phyloP scores from a whole-genome alignment of 495 filamentous ascomycete species.

The Cudoniella acicularis region DNA sequence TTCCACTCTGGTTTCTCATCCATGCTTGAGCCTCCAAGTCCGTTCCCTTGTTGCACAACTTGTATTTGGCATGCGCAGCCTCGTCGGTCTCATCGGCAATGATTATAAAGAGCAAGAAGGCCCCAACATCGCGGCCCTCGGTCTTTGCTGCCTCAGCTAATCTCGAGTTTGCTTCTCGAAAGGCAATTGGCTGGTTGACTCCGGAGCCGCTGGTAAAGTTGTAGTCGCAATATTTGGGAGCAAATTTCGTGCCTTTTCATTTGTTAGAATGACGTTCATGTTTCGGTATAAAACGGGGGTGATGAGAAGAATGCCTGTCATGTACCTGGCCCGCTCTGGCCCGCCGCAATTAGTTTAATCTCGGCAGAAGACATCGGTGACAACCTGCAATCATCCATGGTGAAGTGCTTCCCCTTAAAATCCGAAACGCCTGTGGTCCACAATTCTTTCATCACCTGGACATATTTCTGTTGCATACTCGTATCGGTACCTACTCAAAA shows the following conservation, averaged over 20 bases:
- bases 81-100: slow-evolving; percentile 32
- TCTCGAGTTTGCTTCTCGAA: slow-evolving; percentile 18
- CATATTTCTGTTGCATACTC: slow-evolving; percentile 34
- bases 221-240: slow-evolving; percentile 27
- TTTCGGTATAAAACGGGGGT: too few relatives aligned
- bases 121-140: slow-evolving; percentile 27
- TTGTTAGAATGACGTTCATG: too few relatives aligned
- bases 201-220: slow-evolving; percentile 29
- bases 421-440: slow-evolving; percentile 29
- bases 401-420: slow-evolving; percentile 33
- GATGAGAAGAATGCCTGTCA: too few relatives aligned
- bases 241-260: slow-evolving; percentile 31
- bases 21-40: slow-evolving; percentile 28
- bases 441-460: slow-evolving; percentile 32
- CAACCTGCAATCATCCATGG: slow-evolving; percentile 33
- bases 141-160: slow-evolving; percentile 24
- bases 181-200: slow-evolving; percentile 27
- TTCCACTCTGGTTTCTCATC: slow-evolving; percentile 27
- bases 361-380: slow-evolving; percentile 25
- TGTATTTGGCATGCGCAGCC: slow-evolving; percentile 29
- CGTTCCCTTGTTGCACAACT: slow-evolving; percentile 27
- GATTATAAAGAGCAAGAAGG: slow-evolving; percentile 31
- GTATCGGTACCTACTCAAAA: too few relatives aligned
- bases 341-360: slow-evolving; percentile 28
- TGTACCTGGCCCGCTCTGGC: slow-evolving; percentile 27